Evolutionary conservation across 164 flowering plant genomes (phyloP).

Genomic region (Berberis vulgaris): DNA sequence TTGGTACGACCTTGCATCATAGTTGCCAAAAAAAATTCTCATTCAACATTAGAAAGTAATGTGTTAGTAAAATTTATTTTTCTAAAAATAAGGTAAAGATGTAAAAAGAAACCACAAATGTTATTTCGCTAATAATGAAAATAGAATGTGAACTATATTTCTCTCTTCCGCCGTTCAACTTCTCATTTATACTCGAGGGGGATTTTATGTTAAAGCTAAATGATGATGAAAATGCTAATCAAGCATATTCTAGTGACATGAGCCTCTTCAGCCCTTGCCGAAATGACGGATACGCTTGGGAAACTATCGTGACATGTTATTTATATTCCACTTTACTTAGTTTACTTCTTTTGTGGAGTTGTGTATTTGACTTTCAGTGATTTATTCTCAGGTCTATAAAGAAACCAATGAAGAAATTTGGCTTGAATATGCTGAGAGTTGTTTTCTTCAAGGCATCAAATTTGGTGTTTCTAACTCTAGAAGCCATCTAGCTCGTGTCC

Average conservation of each 20-base stretch:
- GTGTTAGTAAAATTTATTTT: too few relatives aligned
- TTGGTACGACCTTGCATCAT: too few relatives aligned
- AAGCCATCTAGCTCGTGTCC: constrained; percentile 89
- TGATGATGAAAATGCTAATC: constrained; percentile 84
- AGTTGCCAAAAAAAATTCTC: too few relatives aligned
- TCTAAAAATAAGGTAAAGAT: too few relatives aligned
- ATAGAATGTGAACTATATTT: too few relatives aligned
- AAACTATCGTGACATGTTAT: constrained; percentile 96
- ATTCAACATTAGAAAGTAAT: too few relatives aligned
- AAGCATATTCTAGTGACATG: constrained; percentile 79
- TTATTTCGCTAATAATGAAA: too few relatives aligned
- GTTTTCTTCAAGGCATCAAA: constrained; percentile 97
- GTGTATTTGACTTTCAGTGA: background rate
- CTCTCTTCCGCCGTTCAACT: too few relatives aligned
- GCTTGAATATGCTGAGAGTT: constrained; percentile 95
- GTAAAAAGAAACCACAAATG: too few relatives aligned
- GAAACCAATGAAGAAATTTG: constrained; percentile 86
- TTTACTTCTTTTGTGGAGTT: constrained; percentile 1
- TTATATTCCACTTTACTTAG: background rate
- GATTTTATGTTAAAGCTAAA: constrained; percentile 80
- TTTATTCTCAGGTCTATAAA: constrained; percentile 61
- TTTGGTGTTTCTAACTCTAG: constrained; percentile 89
- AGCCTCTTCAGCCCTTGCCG: constrained; percentile 82
- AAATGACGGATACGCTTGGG: constrained; percentile 99
- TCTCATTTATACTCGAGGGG: constrained; percentile 43